phyloP scores from a whole-genome alignment of 805 yeast genomes.

The Suhomyces xylopsoci region DNA sequence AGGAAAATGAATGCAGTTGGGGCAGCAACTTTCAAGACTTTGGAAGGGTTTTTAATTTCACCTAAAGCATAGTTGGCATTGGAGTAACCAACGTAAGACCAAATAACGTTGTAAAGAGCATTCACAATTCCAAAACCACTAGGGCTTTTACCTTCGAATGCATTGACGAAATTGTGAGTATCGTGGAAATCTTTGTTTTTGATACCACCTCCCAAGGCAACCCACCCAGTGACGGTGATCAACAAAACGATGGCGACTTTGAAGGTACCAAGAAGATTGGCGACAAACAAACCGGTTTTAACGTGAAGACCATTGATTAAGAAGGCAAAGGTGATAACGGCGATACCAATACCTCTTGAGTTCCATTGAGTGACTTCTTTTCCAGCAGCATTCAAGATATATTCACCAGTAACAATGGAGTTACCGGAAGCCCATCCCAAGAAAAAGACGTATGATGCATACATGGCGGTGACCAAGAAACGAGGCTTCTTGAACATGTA shows the following conservation, averaged over 20 bases:
- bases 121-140: constrained; percentile 69
- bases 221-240: constrained; percentile 79
- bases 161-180: constrained; percentile 57
- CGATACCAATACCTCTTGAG: constrained; percentile 73
- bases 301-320: constrained; percentile 59
- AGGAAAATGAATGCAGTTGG: constrained; percentile 65
- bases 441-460: constrained; percentile 67
- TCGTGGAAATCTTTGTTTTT: constrained; percentile 46
- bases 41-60: constrained; percentile 71
- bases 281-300: constrained; percentile 64
- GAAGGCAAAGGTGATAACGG: constrained; percentile 68
- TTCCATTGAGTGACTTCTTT: constrained; percentile 69
- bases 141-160: constrained; percentile 54
- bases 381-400: constrained; percentile 71
- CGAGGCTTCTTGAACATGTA: constrained; percentile 65
- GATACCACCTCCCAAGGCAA: constrained; percentile 70
- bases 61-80: constrained; percentile 82
- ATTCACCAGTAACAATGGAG: constrained; percentile 76
- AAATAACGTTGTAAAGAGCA: constrained; percentile 77
- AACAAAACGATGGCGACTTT: constrained; percentile 69
- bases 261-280: constrained; percentile 63
- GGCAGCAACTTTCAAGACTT: constrained; percentile 68
- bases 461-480: constrained; percentile 59
- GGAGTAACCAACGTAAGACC: constrained; percentile 83
- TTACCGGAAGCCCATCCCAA: constrained; percentile 87